Percentiles rank a stretch among this genome's conserved stretches.
Evolutionary conservation across 106 monocot species (phyloP).

Genomic region (Dioscorea dumetorum): DNA sequence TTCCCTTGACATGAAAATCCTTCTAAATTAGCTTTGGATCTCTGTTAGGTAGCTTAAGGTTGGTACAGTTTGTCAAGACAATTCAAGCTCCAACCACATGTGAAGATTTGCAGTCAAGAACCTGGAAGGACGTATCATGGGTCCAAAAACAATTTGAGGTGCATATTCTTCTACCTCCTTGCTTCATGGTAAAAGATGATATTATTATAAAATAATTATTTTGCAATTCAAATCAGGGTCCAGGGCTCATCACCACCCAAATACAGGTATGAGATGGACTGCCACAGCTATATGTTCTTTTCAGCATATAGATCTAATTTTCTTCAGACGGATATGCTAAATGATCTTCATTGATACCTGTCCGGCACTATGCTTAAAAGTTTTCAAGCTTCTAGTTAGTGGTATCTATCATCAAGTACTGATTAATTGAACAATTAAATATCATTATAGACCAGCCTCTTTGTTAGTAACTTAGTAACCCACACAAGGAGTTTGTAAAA

Average conservation of each 20-base stretch:
- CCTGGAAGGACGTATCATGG: slow-evolving; percentile 63
- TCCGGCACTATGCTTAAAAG: too few species aligned
- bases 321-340: too few species aligned
- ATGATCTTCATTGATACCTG: too few species aligned
- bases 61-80: slow-evolving; percentile 66
- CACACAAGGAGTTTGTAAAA: too few species aligned
- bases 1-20: not conserved
- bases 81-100: slow-evolving; percentile 46
- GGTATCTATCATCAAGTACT: too few species aligned
- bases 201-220: slow-evolving; percentile 5
- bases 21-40: not conserved
- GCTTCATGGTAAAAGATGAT: not conserved
- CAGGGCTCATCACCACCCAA: slow-evolving; percentile 27
- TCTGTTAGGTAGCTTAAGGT: slow-evolving; percentile 59
- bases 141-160: slow-evolving; percentile 53
- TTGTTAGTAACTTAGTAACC: too few species aligned
- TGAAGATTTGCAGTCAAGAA: slow-evolving; percentile 32
- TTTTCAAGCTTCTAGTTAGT: too few species aligned
- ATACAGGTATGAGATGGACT: slow-evolving; percentile 30
- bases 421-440: too few species aligned
- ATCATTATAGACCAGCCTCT: too few species aligned
- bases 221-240: slow-evolving; percentile 24
- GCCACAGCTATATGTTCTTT: too few species aligned
- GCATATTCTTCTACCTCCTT: not conserved
- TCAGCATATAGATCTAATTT: too few species aligned